Conservation (phyloP, 148 eudicot species). For the Talinum fruticosum region DNA sequence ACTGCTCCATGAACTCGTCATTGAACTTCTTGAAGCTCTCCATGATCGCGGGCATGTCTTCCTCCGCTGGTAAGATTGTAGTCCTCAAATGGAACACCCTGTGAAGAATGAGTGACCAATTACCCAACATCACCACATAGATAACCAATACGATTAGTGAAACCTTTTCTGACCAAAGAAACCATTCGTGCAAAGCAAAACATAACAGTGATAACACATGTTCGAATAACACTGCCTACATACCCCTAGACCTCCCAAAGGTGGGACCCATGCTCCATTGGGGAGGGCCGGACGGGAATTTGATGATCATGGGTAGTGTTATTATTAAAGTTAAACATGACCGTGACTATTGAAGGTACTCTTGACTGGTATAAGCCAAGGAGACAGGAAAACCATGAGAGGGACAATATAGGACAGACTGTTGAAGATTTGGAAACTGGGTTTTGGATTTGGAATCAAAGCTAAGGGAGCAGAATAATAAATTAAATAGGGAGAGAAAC, state of each 20-base stretch:
- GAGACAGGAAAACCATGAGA: background rate
- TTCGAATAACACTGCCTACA: no score
- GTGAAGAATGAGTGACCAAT: background rate
- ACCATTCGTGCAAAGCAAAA: no score
- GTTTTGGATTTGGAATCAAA: constrained; percentile 3
- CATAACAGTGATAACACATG: no score
- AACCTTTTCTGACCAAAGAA: no score
- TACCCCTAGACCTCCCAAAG: no score
- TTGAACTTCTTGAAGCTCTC: constrained; percentile 96
- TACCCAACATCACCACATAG: background rate
- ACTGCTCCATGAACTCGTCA: constrained; percentile 88
- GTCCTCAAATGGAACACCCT: constrained; percentile 99
- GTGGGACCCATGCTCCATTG: background rate
- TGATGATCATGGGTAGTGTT: no score
- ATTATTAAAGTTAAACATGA: background rate
- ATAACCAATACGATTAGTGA: background rate
- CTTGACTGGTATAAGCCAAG: background rate
- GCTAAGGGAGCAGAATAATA: background rate
- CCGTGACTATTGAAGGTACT: background rate
- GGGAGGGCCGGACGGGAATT: background rate
- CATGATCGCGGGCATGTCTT: constrained; percentile 97
- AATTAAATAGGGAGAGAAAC: background rate
- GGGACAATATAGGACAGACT: background rate
- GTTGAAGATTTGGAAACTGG: background rate
- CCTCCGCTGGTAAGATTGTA: constrained; percentile 94